Evolutionary conservation across 768 basidiomycete genomes (phyloP).

Genomic region (Panaeolus papilionaceus): DNA sequence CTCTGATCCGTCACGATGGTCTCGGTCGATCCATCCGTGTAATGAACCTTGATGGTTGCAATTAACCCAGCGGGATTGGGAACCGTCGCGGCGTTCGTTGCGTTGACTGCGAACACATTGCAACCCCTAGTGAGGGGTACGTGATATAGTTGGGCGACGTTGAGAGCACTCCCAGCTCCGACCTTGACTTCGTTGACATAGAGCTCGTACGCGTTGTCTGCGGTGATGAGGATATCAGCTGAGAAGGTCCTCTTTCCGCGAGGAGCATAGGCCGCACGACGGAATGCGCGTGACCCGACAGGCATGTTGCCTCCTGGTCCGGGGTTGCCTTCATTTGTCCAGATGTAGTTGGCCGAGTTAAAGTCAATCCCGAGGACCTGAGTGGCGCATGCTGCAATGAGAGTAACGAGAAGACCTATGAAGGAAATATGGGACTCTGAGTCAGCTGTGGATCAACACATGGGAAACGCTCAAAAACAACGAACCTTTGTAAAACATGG

Average conservation of each 20-base stretch:
- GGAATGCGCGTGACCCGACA: neutral
- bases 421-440: neutral
- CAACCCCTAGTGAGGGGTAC: neutral
- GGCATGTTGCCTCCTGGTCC: neutral
- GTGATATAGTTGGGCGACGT: neutral
- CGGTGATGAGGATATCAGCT: neutral
- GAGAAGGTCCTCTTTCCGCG: neutral
- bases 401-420: neutral
- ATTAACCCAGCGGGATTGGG: neutral
- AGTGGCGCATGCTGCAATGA: neutral
- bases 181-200: neutral
- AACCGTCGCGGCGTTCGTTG: neutral
- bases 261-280: neutral
- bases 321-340: neutral
- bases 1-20: neutral
- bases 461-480: no score
- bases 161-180: neutral
- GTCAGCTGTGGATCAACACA: no score
- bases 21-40: neutral
- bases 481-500: no score
- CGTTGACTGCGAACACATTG: neutral
- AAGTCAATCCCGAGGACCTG: neutral
- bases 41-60: neutral
- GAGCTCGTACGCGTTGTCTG: neutral
- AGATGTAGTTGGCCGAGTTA: neutral